Evolutionary conservation across 768 basidiomycete genomes (phyloP).

Genomic region (Termitomyces bulborhizus): DNA sequence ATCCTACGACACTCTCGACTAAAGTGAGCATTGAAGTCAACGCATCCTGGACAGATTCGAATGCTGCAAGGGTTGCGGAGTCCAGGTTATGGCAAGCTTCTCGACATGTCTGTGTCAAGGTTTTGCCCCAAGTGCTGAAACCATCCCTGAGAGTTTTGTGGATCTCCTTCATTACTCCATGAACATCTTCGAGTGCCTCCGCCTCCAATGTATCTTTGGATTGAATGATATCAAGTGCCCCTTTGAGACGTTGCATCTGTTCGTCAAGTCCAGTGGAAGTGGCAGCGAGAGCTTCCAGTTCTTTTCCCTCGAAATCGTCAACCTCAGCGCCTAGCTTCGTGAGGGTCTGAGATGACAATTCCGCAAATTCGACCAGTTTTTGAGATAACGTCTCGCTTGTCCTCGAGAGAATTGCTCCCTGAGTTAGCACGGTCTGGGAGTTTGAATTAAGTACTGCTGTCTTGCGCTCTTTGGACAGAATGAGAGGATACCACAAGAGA

Average conservation of each 20-base stretch:
- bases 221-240: slow-evolving; percentile 47
- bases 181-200: slow-evolving; percentile 43
- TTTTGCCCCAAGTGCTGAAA: slow-evolving; percentile 50
- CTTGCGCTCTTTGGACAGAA: slow-evolving; percentile 58
- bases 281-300: slow-evolving; percentile 44
- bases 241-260: slow-evolving; percentile 49
- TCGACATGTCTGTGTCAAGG: slow-evolving; percentile 42
- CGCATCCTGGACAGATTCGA: slow-evolving; percentile 49
- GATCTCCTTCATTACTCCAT: slow-evolving; percentile 43
- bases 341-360: slow-evolving; percentile 47
- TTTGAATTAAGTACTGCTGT: slow-evolving; percentile 57
- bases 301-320: slow-evolving; percentile 47
- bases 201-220: slow-evolving; percentile 49
- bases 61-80: slow-evolving; percentile 34
- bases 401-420: slow-evolving; percentile 52
- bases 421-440: slow-evolving; percentile 52
- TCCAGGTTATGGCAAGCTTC: slow-evolving; percentile 42
- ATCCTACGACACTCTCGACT: slow-evolving; percentile 53
- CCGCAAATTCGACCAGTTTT: slow-evolving; percentile 58
- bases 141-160: slow-evolving; percentile 46
- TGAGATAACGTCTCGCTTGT: slow-evolving; percentile 48
- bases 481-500: slow-evolving; percentile 9
- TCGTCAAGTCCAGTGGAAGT: slow-evolving; percentile 51
- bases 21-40: slow-evolving; percentile 53
- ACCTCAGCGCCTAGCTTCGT: slow-evolving; percentile 49